A percentile compares a stretch with the other conserved stretches of the same genome.
phyloP scores from a whole-genome alignment of 2,329 filamentous ascomycete species.

The Kalaharituber pfeilii region DNA sequence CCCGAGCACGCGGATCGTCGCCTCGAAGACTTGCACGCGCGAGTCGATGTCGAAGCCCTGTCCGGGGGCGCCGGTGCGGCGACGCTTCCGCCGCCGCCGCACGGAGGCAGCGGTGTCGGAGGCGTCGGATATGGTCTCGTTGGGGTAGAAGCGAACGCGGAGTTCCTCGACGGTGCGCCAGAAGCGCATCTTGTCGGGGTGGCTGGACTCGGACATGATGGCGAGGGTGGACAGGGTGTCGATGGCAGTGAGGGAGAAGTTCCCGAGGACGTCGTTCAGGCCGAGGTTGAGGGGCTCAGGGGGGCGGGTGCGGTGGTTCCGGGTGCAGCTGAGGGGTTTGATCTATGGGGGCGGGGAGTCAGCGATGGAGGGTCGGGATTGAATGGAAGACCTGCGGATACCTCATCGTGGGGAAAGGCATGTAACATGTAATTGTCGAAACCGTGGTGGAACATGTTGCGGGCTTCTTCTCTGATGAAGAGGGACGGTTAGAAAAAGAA shows the following conservation, averaged over 20 bases:
- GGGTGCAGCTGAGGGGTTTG: slow-evolving; percentile 66
- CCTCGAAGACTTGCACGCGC: slow-evolving; percentile 89
- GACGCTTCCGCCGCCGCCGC: background rate
- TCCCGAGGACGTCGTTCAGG: slow-evolving; percentile 87
- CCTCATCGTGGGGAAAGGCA: slow-evolving; percentile 91
- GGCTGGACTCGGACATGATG: slow-evolving; percentile 49
- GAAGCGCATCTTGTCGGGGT: slow-evolving; percentile 41
- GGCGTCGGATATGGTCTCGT: background rate
- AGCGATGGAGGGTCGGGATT: background rate
- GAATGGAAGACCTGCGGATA: slow-evolving; percentile 24
- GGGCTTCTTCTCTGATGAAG: slow-evolving; percentile 12
- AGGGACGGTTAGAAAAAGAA: background rate
- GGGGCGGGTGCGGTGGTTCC: slow-evolving; percentile 64
- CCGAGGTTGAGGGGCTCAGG: slow-evolving; percentile 60
- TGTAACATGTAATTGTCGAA: slow-evolving; percentile 87
- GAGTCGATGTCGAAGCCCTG: slow-evolving; percentile 87
- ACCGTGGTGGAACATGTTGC: slow-evolving; percentile 86
- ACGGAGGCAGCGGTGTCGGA: too few species aligned
- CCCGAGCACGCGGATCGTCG: slow-evolving; percentile 81
- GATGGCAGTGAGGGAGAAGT: slow-evolving; percentile 89
- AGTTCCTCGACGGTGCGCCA: slow-evolving; percentile 33
- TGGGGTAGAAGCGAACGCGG: background rate
- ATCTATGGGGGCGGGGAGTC: slow-evolving; percentile 37
- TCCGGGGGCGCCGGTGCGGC: slow-evolving; percentile 21
- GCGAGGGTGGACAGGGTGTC: slow-evolving; percentile 89